Percentiles rank a stretch among this genome's conserved stretches.
Conservation (phyloP, 306 rosid species). For the Abrus pulchellus region DNA sequence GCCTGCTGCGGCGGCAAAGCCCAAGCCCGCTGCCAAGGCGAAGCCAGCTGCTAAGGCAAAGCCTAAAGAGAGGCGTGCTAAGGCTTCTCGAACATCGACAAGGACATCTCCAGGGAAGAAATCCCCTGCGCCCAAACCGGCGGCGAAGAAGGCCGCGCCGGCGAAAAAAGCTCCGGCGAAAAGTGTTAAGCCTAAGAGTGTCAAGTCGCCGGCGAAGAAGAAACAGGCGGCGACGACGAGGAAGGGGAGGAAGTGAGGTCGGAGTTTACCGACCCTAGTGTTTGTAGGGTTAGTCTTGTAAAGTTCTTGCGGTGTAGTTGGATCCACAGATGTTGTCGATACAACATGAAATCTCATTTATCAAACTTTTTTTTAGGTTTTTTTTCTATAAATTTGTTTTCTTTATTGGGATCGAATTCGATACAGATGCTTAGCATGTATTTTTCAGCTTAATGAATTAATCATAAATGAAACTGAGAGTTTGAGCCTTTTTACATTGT, state of each 20-base stretch:
- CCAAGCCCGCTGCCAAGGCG: slow-evolving; percentile 27
- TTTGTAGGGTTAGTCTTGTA: slow-evolving; percentile 74
- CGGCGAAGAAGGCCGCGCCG: slow-evolving; percentile 53
- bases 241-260: slow-evolving; percentile 57
- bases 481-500: neutral
- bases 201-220: slow-evolving; percentile 68
- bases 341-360: slow-evolving; percentile 43
- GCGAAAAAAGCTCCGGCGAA: slow-evolving; percentile 58
- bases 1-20: slow-evolving; percentile 43
- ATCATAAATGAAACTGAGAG: slow-evolving; percentile 40
- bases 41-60: slow-evolving; percentile 58
- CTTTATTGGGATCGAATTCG: neutral
- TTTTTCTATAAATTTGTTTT: neutral
- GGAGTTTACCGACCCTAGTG: slow-evolving; percentile 23
- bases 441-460: slow-evolving; percentile 23
- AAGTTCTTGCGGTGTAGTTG: slow-evolving; percentile 58
- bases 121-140: slow-evolving; percentile 58
- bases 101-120: slow-evolving; percentile 71
- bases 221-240: slow-evolving; percentile 42
- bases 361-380: neutral
- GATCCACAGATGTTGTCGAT: slow-evolving; percentile 34
- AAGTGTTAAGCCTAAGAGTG: slow-evolving; percentile 52
- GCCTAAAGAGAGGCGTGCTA: slow-evolving; percentile 60
- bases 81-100: slow-evolving; percentile 75
- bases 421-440: slow-evolving; percentile 43